Base-by-base conservation (phyloP, 2,329 filamentous ascomycete genomes). In the Aureobasidium sp. region DNA sequence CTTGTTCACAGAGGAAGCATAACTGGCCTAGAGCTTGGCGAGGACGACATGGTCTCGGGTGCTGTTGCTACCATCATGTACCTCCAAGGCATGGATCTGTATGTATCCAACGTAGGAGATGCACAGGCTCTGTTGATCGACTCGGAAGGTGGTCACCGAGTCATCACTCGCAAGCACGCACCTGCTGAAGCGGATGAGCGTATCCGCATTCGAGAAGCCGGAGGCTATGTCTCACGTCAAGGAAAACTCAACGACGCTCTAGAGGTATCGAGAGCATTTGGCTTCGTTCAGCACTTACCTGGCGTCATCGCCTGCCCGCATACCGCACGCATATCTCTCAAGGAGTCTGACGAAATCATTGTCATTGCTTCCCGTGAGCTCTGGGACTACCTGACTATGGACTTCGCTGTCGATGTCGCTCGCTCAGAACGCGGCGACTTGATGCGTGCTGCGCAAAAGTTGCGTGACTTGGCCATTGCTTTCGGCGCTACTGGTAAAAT, bases 121-220 rank as follows among this genome's bases (percentile, higher is more conserved):
- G 89, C 87, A 4, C 90, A 97, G 70, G 91, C 90, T n/a, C 86
- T 98, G 71, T 78, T 97, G 17, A 93, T 98, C 58, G 87, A 90
- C 62, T 88, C 87, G 1, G 90, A 95, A 66, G 89, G 90, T 34
- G 81, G 84, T 21, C 81, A 93, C 69, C 84, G 84, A 63, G 84
- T 91, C 59, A 76, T 98, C 60, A 97, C 93, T 2, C 79, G 82
- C 55, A 96, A 94, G 68, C 93, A 98, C 66, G 90, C 97, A 63
- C 93, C 93, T 5, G 90, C 91, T 0, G 90, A 95, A 65, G 79
- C 86, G 1, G 76, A 74, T 19, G 93, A 98, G 70, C 80, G 93
- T 44, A 83, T 89, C 53, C 85, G 93, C 16, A 96, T 98, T 61
- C 85, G 93, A 34, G 89, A 95, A 65, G 91, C 91, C 12, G 93